Conservation (phyloP, 202 grass and related monocot species). For the Miscanthus sacchariflorus region DNA sequence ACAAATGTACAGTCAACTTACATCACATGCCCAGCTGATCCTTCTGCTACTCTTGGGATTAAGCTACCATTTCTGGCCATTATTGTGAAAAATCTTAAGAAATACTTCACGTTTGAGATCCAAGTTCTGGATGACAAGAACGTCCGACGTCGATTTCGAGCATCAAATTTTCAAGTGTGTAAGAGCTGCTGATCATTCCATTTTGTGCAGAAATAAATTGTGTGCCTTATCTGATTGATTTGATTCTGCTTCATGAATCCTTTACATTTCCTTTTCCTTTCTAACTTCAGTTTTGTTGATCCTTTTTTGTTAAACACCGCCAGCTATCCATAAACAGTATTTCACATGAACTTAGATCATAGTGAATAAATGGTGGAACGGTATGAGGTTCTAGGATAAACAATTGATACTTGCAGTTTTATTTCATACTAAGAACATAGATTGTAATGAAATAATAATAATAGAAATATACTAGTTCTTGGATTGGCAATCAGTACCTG, state of each 20-base stretch:
- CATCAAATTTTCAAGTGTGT: constrained; percentile 95
- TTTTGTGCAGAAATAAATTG: constrained; percentile 10
- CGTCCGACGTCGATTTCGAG: constrained; percentile 81
- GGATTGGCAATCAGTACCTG: constrained; percentile 4
- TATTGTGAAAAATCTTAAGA: constrained; percentile 92
- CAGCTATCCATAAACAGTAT: neutral
- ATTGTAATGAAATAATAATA: neutral
- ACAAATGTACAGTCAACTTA: constrained; percentile 95
- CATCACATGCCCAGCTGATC: constrained; percentile 91
- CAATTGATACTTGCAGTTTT: constrained; percentile 1
- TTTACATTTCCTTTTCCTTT: neutral
- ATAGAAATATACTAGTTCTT: neutral
- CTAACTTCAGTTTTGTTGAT: neutral
- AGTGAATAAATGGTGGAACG: neutral
- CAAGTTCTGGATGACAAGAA: constrained; percentile 97
- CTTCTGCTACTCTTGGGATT: constrained; percentile 86
- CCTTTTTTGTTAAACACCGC: neutral
- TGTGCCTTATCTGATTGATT: neutral
- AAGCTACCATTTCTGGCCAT: constrained; percentile 88
- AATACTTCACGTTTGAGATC: constrained; percentile 97
- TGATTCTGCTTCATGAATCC: neutral
- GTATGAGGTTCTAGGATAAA: constrained; percentile 3
- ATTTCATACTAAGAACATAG: neutral
- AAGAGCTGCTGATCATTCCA: constrained; percentile 19
- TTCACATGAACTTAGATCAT: neutral